phyloP scores from a whole-genome alignment of 441 rosid genomes.

The Euphorbia celastroides region DNA sequence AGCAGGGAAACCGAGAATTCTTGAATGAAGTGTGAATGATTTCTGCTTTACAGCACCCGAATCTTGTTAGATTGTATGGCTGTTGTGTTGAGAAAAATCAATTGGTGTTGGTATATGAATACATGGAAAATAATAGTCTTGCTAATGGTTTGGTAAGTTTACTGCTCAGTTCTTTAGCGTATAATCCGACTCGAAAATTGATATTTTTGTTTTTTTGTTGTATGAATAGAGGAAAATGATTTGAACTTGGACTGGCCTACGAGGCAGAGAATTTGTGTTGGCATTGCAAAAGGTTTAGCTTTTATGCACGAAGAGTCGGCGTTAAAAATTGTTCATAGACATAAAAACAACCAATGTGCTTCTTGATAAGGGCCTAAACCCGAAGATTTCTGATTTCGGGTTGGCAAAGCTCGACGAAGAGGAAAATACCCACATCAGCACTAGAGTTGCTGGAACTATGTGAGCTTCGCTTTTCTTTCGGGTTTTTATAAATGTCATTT shows the following conservation, averaged over 20 bases:
- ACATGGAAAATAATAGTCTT: too few species aligned
- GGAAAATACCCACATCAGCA: too few species aligned
- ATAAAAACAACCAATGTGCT: slow-evolving; percentile 69
- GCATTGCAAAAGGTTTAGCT: slow-evolving; percentile 54
- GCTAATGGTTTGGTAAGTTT: too few species aligned
- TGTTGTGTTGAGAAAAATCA: not conserved
- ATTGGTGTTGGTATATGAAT: too few species aligned
- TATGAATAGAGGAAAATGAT: slow-evolving; percentile 38
- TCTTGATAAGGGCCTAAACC: slow-evolving; percentile 46
- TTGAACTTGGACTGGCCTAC: slow-evolving; percentile 46
- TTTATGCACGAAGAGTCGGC: slow-evolving; percentile 62
- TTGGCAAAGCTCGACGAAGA: slow-evolving; percentile 65
- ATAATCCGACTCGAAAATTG: not conserved
- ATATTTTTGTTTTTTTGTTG: not conserved
- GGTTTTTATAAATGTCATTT: not conserved
- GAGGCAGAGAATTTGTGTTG: too few species aligned
- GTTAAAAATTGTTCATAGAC: slow-evolving; percentile 59
- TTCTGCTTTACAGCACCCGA: slow-evolving; percentile 29
- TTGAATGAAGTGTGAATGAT: slow-evolving; percentile 55
- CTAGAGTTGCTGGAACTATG: slow-evolving; percentile 69
- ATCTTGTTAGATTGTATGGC: not conserved
- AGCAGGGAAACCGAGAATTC: slow-evolving; percentile 65
- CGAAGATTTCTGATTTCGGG: slow-evolving; percentile 71
- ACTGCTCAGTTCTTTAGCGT: too few species aligned
- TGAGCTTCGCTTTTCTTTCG: slow-evolving; percentile 13